Base-by-base conservation (phyloP, 768 basidiomycete genomes). In the Dacryopinax primogenitus region DNA sequence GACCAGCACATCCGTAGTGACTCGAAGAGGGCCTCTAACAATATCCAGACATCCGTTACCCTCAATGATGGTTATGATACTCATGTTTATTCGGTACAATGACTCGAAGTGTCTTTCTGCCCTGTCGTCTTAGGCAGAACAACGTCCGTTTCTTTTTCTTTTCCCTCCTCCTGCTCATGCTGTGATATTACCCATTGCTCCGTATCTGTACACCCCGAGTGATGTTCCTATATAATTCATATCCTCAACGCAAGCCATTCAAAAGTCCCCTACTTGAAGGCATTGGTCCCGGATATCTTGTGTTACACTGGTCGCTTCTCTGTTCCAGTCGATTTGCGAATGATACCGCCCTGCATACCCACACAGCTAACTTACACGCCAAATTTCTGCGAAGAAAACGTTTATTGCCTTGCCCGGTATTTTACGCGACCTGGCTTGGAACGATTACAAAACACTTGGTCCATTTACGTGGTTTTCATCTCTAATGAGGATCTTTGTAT, bases 311-410 rank as follows among this genome's bases (percentile, higher is more conserved):
- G n/a, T n/a, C n/a, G n/a, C n/a, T n/a, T n/a, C n/a, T n/a, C n/a
- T n/a, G n/a, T n/a, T n/a, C n/a, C n/a, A n/a, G n/a, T n/a, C n/a
- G n/a, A n/a, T n/a, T n/a, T n/a, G n/a, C n/a, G n/a, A n/a, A n/a
- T 11, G 12, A 30, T 21, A 32, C 26, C 30, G 51, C 51, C 51
- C 15, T 6, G 9, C 13, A 9, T 26, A 4, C 51, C 51, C 3
- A 9, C 23, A 3, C 26, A 58, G 15, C 51, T 58, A 9, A 4
- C 32, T 63, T 87, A 87, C 73, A 87, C 86, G 1, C 76, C 76
- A 2, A 81, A 76, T 69, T 88, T 83, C 66, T 88, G 86, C 74
- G 87, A 89, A 76, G 87, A 88, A 72, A 88, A 88, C 71, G 74
- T 87, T 34, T 88, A 86, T 67, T 74, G 84, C 41, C 78, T 89